Evolutionary conservation across 768 basidiomycete species (phyloP).

Genomic region (Lactifluus hygrophoroides): DNA sequence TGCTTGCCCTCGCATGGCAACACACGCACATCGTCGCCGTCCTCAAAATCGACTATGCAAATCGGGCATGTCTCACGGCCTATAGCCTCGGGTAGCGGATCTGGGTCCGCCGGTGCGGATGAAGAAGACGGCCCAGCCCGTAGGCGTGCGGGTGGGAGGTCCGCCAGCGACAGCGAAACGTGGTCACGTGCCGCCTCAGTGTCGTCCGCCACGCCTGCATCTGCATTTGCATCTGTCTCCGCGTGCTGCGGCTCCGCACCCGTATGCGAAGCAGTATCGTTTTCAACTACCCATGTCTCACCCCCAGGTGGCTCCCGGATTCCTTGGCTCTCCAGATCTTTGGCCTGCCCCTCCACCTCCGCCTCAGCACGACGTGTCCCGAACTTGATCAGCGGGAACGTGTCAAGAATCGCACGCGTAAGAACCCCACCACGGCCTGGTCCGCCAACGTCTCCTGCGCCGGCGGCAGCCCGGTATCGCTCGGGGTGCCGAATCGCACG

Average conservation of each 20-base stretch:
- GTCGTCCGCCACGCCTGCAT: neutral
- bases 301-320: neutral
- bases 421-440: constrained; percentile 29
- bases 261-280: neutral
- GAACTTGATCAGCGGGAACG: constrained; percentile 92
- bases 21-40: constrained; percentile 85
- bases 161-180: constrained; percentile 8
- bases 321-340: constrained; percentile 4
- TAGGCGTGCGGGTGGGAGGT: constrained; percentile 9
- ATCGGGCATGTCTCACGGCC: constrained; percentile 89
- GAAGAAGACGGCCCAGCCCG: constrained; percentile 18
- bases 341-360: constrained; percentile 1
- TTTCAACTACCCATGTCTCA: neutral
- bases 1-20: constrained; percentile 90
- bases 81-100: constrained; percentile 54
- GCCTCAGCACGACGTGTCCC: constrained; percentile 26
- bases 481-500: constrained; percentile 83
- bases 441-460: constrained; percentile 39
- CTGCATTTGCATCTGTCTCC: neutral
- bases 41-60: constrained; percentile 89
- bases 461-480: constrained; percentile 54
- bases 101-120: constrained; percentile 25
- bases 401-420: constrained; percentile 88
- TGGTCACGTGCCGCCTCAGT: neutral
- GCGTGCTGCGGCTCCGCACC: neutral